Evolutionary conservation across 2,329 filamentous ascomycete species (phyloP).

Genomic region (Coleophoma cylindrospora): DNA sequence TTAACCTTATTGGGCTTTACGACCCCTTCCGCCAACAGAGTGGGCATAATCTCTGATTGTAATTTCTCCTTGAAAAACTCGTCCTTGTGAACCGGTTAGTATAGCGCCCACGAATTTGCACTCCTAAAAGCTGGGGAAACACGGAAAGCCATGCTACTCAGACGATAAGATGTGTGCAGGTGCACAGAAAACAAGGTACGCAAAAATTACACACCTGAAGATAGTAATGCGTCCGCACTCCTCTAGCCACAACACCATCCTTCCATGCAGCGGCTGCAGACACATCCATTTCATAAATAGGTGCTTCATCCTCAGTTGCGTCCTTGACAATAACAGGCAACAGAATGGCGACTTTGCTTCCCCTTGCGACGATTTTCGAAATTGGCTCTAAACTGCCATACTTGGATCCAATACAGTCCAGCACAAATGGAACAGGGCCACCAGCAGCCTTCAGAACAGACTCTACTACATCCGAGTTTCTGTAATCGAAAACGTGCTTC

Average conservation of each 20-base stretch:
- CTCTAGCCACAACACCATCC: slow-evolving; percentile 44
- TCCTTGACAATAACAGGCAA: slow-evolving; percentile 54
- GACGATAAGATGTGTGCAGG: too few relatives aligned
- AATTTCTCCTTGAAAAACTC: slow-evolving; percentile 39
- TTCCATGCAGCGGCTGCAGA: slow-evolving; percentile 39
- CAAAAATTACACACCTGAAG: slow-evolving; percentile 31
- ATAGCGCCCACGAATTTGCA: not conserved
- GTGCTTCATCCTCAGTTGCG: slow-evolving; percentile 38
- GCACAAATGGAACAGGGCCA: slow-evolving; percentile 34
- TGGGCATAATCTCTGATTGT: slow-evolving; percentile 20
- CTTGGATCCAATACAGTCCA: slow-evolving; percentile 52
- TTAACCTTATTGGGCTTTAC: slow-evolving; percentile 35
- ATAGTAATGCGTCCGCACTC: slow-evolving; percentile 53
- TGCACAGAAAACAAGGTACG: too few relatives aligned
- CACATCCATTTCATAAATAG: slow-evolving; percentile 51
- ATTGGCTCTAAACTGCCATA: slow-evolving; percentile 42
- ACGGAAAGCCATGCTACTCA: too few relatives aligned
- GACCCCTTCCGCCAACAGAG: slow-evolving; percentile 28
- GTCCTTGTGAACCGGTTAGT: slow-evolving; percentile 34
- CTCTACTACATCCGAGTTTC: slow-evolving; percentile 12
- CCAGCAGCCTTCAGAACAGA: slow-evolving; percentile 13
- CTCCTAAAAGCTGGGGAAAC: too few relatives aligned
- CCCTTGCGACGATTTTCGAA: slow-evolving; percentile 41
- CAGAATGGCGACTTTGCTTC: slow-evolving; percentile 50
- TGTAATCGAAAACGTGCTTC: slow-evolving; percentile 25